Percentiles rank a stretch among this genome's conserved stretches.
Evolutionary conservation across 129 eudicot species (phyloP).

Genomic region (carrot (Daucus carota)): DNA sequence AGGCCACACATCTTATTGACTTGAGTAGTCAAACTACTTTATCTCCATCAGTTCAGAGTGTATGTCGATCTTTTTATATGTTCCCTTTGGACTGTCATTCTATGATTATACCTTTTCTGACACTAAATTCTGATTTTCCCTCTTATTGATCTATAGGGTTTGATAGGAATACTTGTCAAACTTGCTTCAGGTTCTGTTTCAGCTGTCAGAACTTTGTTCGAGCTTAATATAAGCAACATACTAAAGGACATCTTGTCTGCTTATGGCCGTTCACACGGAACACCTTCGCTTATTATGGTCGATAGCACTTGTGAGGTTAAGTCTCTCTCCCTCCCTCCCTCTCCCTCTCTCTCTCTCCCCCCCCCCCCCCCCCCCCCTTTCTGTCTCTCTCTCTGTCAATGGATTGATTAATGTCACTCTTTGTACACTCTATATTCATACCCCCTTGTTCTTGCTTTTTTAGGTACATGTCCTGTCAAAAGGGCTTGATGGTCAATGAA

Average conservation of each 20-base stretch:
- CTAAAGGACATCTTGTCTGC: slow-evolving; percentile 58
- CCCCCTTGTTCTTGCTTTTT: not conserved
- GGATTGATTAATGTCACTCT: not conserved
- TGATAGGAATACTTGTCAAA: slow-evolving; percentile 71
- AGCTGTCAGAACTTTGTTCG: slow-evolving; percentile 63
- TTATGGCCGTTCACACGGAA: slow-evolving; percentile 50
- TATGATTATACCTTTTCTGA: not conserved
- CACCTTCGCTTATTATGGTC: slow-evolving; percentile 47
- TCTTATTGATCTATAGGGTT: slow-evolving; percentile 41
- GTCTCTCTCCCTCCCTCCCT: too few relatives aligned
- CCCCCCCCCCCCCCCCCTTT: not conserved
- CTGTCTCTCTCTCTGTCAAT: not conserved
- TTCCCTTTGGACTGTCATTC: not conserved
- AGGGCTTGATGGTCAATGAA: not conserved
- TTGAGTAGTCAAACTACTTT: slow-evolving; percentile 58
- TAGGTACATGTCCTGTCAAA: not conserved
- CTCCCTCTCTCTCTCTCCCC: too few relatives aligned
- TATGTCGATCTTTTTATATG: slow-evolving; percentile 23
- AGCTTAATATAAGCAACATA: slow-evolving; percentile 66
- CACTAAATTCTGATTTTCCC: slow-evolving; percentile 4
- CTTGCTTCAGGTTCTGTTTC: slow-evolving; percentile 77
- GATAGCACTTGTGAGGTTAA: slow-evolving; percentile 69
- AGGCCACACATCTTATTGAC: slow-evolving; percentile 59
- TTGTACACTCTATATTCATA: not conserved
- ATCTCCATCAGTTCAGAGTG: slow-evolving; percentile 55